Percentiles rank a stretch among this genome's conserved stretches.
Evolutionary conservation across 1,284 basidiomycete genomes (phyloP).

Genomic region (Caloboletus inedulis): DNA sequence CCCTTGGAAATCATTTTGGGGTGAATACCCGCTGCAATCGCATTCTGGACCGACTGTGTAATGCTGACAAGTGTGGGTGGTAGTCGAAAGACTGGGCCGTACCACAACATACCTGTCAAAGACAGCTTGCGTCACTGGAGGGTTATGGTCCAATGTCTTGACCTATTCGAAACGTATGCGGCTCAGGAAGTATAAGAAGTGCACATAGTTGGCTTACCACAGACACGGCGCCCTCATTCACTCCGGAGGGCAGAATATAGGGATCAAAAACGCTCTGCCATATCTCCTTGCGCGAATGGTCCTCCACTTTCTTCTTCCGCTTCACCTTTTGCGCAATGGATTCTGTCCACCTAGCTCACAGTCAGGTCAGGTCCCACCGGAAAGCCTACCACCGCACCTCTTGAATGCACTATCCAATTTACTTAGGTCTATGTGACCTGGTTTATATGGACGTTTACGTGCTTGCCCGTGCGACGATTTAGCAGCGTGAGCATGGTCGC

Average conservation of each 20-base stretch:
- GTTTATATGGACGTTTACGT: conserved; percentile 46
- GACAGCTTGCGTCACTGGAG: conserved; percentile 67
- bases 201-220: conserved; percentile 18
- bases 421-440: conserved; percentile 69
- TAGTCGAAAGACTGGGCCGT: not conserved
- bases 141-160: conserved; percentile 76
- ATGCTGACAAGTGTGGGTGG: conserved; percentile 41
- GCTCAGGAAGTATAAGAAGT: conserved; percentile 2
- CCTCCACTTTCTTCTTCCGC: conserved; percentile 72
- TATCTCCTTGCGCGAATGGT: conserved; percentile 65
- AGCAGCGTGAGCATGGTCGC: conserved; percentile 34
- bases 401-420: conserved; percentile 81
- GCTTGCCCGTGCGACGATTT: conserved; percentile 38
- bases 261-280: conserved; percentile 79
- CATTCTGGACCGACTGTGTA: conserved; percentile 61
- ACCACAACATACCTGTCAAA: conserved; percentile 58
- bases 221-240: conserved; percentile 20
- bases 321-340: conserved; percentile 80
- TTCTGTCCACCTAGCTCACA: conserved; percentile 67
- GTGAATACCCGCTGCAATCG: conserved; percentile 74
- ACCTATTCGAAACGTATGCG: conserved; percentile 35
- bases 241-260: conserved; percentile 22
- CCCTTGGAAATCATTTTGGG: conserved; percentile 88
- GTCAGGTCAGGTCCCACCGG: conserved; percentile 2
- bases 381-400: conserved; percentile 40